Base-by-base conservation (phyloP, 2,329 filamentous ascomycete species). In the Amauroascus niger region DNA sequence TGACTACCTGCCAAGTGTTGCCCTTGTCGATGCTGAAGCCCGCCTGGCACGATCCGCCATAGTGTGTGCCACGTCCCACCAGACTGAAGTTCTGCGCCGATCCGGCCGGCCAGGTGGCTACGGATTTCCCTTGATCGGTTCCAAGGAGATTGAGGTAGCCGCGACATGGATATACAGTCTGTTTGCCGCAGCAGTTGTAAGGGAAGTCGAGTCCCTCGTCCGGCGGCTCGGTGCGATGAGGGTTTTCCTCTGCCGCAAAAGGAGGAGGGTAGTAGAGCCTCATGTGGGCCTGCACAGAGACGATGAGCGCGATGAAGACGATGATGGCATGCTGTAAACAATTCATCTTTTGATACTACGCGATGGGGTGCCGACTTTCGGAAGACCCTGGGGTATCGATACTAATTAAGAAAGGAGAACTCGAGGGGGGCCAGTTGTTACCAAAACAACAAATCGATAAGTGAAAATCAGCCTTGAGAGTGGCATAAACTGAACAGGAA, bases 31-130 rank as follows among this genome's bases (percentile, higher is more conserved):
- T 61, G 14, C 67, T 71, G 60, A 74, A 71, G 6, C 73, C 74
- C 7, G 73, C 69, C 58, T 76, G 73, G 60, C 74, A 76, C 8
- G 67, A 71, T 32, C 74, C 74, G 50, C 74, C 74, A 51, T 67
- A 73, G 58, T 76, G 74, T 39, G 71, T 76, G 13, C 69, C 64
- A 1, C 63, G 63, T 37, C 65, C 63, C 1, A 50, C 53, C 28
- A 63, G 47, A 47, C 58, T 63, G 53, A 71, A 76, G 56, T 69
- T 69, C 47, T 71, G 71, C 28, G 62, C 65, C 49, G 67, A 69
- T 11, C 73, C 73, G 4, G 71, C 65, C 18, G 62, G 53, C 73
- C 74, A 76, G 26, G 67, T 70, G 1, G 69, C 72, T 6, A 70
- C 70, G 4, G 71, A 62, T n/a, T 61, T 63, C 44, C 72, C 71